Percentiles rank a stretch among this genome's conserved stretches.
Evolutionary conservation across 2,329 filamentous ascomycete genomes (phyloP).

Genomic region (Colletotrichum sp.): DNA sequence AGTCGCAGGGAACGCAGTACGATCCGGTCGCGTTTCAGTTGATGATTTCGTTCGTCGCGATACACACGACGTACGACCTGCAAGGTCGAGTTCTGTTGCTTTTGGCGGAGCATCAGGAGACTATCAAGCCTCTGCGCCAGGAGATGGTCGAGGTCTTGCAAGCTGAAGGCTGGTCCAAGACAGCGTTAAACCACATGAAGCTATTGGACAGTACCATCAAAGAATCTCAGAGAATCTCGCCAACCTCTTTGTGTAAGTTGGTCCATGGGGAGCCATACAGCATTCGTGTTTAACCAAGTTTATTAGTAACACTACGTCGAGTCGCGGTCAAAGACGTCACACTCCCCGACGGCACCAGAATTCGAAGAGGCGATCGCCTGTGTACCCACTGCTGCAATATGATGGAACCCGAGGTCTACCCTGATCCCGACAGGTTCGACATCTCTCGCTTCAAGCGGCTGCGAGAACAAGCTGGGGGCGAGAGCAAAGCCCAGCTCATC

Average conservation of each 20-base stretch:
- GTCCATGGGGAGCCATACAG: accelerated
- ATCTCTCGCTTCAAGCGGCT: neutral
- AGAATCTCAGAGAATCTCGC: constrained; percentile 34
- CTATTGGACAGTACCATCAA: constrained; percentile 47
- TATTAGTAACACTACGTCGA: neutral
- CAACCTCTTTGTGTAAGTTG: neutral
- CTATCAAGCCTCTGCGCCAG: constrained; percentile 42
- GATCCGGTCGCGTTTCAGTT: constrained; percentile 72
- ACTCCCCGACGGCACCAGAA: neutral
- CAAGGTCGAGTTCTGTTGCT: constrained; percentile 42
- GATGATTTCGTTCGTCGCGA: constrained; percentile 70
- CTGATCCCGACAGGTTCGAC: neutral
- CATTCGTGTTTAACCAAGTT: neutral
- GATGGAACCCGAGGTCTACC: neutral
- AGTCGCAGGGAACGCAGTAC: constrained; percentile 62
- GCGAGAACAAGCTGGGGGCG: neutral
- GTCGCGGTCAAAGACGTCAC: neutral
- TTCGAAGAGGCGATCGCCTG: neutral
- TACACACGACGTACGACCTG: constrained; percentile 45
- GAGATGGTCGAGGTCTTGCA: constrained; percentile 43
- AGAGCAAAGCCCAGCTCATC: constrained; percentile 2
- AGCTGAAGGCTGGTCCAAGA: constrained; percentile 40
- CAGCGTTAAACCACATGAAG: constrained; percentile 40
- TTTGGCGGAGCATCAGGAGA: constrained; percentile 41
- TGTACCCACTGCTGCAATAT: neutral